Evolutionary conservation across 805 yeast genomes (phyloP), one percentile per base, ranked within the genome.

Genomic region (Ogataea siamensis): DNA sequence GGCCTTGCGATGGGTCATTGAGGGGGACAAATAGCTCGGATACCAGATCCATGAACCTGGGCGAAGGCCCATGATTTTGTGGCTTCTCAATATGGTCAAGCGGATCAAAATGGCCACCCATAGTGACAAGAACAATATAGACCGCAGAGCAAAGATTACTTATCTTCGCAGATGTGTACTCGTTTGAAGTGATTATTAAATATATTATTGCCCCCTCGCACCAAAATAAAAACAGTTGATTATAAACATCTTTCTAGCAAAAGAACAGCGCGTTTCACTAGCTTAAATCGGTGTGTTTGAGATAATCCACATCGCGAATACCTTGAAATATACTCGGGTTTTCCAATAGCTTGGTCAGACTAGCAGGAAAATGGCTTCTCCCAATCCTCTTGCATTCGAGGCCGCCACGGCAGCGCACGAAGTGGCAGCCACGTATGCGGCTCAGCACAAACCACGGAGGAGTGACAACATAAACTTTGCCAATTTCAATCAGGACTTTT

Each of bases 401-500:
- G 50, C 53, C 6, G 39, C 52, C 7, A 25, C 39, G 8, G 52
- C 46, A 8, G 46, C 49, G 16, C 37, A 39, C 13, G 40, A 43
- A 16, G 49, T 39, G 11, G 39, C 53, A 7, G 43, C 42, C n/a
- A 36, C 40, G 28, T 37, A 34, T 19, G 40, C 39, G 24, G 26
- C 33, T 17, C 41, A 42, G 16, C 43, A 34, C 12, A 39, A 39
- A 25, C 34, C 45, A n/a, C 29, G 25, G 16, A 19, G 34, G 9
- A 21, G 32, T 8, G 59, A 55, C 30, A 36, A 47, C 2, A 58
- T 74, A 14, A 73, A 70, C 51, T 73, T 68, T 42, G 67, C 84
- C 67, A 69, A 80, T 59, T 87, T 87, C 73, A 89, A 89, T 63
- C 98, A 89, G 68, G 96, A 89, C 62, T 80, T 82, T 37, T 71